Evolutionary conservation across 2,329 filamentous ascomycete genomes (phyloP).

Genomic region (Aureobasidium uvarum): DNA sequence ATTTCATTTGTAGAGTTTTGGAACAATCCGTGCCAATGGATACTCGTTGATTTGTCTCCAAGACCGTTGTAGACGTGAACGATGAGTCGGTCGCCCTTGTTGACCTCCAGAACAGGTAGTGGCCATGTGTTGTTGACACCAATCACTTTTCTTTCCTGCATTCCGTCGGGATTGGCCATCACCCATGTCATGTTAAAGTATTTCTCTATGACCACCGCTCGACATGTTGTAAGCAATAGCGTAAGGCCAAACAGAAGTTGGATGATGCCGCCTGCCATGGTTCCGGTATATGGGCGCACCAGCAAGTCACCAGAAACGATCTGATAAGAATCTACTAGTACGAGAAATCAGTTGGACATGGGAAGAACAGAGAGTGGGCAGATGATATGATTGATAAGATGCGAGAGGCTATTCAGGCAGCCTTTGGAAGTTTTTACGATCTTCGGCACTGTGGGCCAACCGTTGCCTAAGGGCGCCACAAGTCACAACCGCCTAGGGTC

Average conservation of each 20-base stretch:
- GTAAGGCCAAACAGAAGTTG: constrained; percentile 43
- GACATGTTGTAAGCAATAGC: constrained; percentile 33
- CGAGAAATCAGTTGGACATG: constrained; percentile 1
- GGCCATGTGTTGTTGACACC: constrained; percentile 74
- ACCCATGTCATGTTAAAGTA: constrained; percentile 58
- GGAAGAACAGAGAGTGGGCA: background rate
- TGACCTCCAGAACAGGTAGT: constrained; percentile 68
- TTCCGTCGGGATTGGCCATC: constrained; percentile 56
- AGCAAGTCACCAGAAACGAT: constrained; percentile 5
- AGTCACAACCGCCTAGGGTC: background rate
- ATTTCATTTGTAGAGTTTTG: constrained; percentile 73
- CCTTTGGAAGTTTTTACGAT: constrained; percentile 12
- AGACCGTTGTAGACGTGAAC: constrained; percentile 68
- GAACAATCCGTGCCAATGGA: constrained; percentile 77
- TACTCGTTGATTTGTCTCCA: constrained; percentile 60
- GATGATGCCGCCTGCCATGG: constrained; percentile 48
- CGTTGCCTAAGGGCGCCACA: constrained; percentile 12
- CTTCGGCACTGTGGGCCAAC: background rate
- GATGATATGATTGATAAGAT: constrained; percentile 32
- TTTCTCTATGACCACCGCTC: constrained; percentile 42
- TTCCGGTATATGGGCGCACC: background rate
- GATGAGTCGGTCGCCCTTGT: constrained; percentile 68
- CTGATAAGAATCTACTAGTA: constrained; percentile 14
- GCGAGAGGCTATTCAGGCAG: background rate
- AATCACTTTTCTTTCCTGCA: constrained; percentile 53